Conservation (phyloP, 768 basidiomycete genomes). For the Amanita inopinata region DNA sequence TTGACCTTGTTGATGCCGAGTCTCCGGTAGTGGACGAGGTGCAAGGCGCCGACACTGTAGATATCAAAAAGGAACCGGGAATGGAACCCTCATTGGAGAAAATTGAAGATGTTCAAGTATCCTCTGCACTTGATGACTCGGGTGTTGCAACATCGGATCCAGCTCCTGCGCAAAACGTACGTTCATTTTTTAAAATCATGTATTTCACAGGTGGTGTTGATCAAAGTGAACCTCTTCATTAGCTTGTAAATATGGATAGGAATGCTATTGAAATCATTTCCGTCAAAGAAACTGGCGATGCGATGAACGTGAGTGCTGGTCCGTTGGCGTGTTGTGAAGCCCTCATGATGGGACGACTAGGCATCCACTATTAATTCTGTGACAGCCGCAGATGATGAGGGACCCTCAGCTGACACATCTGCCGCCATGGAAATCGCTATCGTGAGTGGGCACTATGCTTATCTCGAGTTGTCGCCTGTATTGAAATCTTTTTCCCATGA, state of each 20-base stretch:
- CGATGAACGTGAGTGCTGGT: background rate
- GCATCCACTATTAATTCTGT: background rate
- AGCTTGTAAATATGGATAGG: background rate
- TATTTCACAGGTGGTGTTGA: background rate
- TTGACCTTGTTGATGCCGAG: background rate
- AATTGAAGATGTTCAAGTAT: background rate
- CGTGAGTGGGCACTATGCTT: background rate
- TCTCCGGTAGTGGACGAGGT: too few species aligned
- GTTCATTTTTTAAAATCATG: background rate
- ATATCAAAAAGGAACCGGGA: background rate
- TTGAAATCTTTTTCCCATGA: background rate
- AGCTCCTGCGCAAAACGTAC: background rate
- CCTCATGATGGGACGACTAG: background rate
- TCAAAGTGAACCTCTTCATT: background rate
- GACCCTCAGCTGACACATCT: background rate
- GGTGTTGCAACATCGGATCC: background rate
- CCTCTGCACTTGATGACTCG: background rate
- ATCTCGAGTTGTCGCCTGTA: background rate
- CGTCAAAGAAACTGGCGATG: background rate
- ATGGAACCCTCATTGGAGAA: background rate
- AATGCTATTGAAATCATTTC: background rate
- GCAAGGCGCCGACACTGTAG: background rate
- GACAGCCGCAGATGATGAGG: constrained; percentile 1
- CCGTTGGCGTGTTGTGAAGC: too few species aligned
- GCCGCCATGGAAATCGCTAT: background rate